Evolutionary conservation across 202 grass and related monocot genomes (phyloP), one percentile per base, ranked within the genome.

Genomic region (Cymbopogon flexuosus): DNA sequence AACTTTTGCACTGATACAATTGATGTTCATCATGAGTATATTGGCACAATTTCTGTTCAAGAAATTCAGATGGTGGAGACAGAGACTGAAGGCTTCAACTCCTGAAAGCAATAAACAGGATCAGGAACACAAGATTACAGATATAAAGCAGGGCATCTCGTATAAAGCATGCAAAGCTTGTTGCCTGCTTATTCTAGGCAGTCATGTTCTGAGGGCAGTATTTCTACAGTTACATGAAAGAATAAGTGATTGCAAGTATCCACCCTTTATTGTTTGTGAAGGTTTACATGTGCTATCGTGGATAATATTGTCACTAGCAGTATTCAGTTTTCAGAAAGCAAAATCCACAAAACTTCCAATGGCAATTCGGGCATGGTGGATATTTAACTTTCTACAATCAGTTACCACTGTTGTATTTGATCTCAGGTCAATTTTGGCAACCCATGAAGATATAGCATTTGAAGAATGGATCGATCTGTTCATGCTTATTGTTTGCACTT

Each of bases 101-200:
- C 19, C 58, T 62, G 87, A 87, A 66, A 84, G 15, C 36, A 41
- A 76, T 24, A 88, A 84, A 43, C 54, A 84, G 29, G 13, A 69
- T 77, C 60, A 57, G 22, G 88, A 84, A 40, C 68, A 78, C 39
- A 76, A 87, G 14, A 72, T 80, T 84, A 71, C 78, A 75, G 72
- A 49, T 8, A 83, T 61, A 75, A 89, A 65, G 27, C 65, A 84
- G 62, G 65, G 84, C 72, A 82, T 91, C 45, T 73, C 87, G 49
- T 93, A 93, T 86, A 90, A 91, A 88, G 87, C 84, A 71, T 87
- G 76, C 73, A 95, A 84, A 93, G 24, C 78, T 63, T 95, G 88
- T 60, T 98, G 92, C 80, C 84, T 87, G 56, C 84, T 98, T 75
- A 79, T 93, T 69, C 67, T 95, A 58, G 77, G 70, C 68, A 79